Evolutionary conservation across 2,329 filamentous ascomycete species (phyloP), one percentile per base, ranked within the genome.

Genomic region (Hirsutella rhossiliensis): DNA sequence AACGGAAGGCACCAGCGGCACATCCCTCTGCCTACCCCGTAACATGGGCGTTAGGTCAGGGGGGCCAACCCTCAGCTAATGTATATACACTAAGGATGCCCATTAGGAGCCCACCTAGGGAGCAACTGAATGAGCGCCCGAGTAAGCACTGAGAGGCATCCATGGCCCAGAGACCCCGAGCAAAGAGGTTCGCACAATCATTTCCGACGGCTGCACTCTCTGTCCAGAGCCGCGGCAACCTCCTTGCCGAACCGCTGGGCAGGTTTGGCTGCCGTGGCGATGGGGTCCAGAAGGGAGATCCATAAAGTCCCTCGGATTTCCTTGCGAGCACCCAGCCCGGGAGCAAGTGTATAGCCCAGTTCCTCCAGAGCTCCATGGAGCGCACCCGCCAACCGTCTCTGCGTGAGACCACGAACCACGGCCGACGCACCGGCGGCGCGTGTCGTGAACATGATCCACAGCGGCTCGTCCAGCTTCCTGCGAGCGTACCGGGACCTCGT

Each of bases 361-460:
- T 53, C 47, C 34, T 53, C 48, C 41, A 64, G 43, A 3, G 55
- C 53, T 17, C 31, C 20, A 47, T 57, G 60, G 17, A 64, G 44
- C 23, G 54, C 54, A 8, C 47, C 40, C 15, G 51, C 52, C 30
- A 65, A 13, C 23, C 57, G 52, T 30, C 54, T 48, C 45, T 49
- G 47, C 11, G 54, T 51, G 17, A 55, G 42, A 18, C 43, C 48
- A 28, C 54, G 53, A 20, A 64, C 57, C 4, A 64, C 49, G 7
- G 51, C 45, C 11, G 48, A 46, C 1, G 38, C 38, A 9, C 41
- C 40, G 11, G 23, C 23, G 23, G 23, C 23, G 5, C 23, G 23
- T 9, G 42, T 29, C 18, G 55, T 52, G 2, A 53, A 47, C 36
- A 59, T 50, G 9, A 63, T 44, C 63, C 63, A 66, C 15, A 66